Evolutionary conservation across 73 alveolate genomes (phyloP).

Genomic region (Paramecium tetraurelia): DNA sequence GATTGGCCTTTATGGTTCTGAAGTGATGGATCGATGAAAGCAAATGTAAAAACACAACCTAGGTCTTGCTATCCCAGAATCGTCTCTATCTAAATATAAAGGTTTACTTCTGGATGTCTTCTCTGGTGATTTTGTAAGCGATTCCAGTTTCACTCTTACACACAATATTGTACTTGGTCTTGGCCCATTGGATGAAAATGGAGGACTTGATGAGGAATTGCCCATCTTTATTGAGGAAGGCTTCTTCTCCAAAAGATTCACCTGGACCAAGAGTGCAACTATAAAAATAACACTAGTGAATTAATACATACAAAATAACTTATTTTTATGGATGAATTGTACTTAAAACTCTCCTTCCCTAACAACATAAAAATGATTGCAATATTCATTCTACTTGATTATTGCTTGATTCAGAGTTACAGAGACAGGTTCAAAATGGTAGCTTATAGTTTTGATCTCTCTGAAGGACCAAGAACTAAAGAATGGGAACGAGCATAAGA

Average conservation of each 20-base stretch:
- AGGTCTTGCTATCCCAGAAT: constrained; percentile 49
- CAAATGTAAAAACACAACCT: background rate
- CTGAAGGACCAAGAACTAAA: constrained; percentile 39
- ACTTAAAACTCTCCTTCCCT: constrained; percentile 33
- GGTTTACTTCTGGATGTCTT: background rate
- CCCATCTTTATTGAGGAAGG: background rate
- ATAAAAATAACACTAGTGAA: background rate
- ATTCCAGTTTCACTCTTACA: constrained; percentile 24
- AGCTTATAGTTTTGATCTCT: background rate
- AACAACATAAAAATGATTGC: constrained; percentile 36
- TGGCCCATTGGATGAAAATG: background rate
- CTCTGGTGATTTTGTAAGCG: constrained; percentile 20
- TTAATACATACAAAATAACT: background rate
- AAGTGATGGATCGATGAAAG: background rate
- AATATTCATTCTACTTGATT: background rate
- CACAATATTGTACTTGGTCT: background rate
- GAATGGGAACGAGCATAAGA: constrained; percentile 21
- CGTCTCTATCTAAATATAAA: background rate
- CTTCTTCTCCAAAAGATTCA: constrained; percentile 37
- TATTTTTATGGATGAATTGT: background rate
- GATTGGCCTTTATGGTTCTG: background rate
- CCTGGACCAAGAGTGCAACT: constrained; percentile 41
- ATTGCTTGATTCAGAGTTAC: background rate
- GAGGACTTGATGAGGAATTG: constrained; percentile 4
- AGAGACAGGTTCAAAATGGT: constrained; percentile 44